Base-by-base conservation (phyloP, 108 stramenopile species). In the Fistulifera pelliculosa region DNA sequence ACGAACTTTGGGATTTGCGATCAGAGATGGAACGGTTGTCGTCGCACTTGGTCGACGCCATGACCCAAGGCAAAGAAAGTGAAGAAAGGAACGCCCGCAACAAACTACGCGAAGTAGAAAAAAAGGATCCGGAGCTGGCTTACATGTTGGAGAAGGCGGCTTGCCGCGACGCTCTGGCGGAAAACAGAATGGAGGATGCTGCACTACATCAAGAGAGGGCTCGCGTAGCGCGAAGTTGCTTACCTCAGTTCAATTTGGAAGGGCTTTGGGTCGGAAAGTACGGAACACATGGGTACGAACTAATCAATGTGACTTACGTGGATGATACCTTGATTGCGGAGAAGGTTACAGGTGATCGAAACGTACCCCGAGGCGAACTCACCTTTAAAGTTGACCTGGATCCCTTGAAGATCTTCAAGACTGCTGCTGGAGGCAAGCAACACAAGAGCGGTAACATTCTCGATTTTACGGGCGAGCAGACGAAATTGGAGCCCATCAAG, bases 241-340 rank as follows among this genome's bases (percentile, higher is more conserved):
- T 89, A 8, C 87, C 87, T 10, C 83, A 89, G 42, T 76, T 85
- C 44, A 64, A 85, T 43, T 54, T 88, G 65, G 79, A 83, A 27
- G 86, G 86, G 1, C 54, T 88, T 5, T 83, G 82, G 81, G 82
- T 83, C 35, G 86, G 86, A 47, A 88, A 83, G 71, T 77, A 73
- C 48, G 84, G 76, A 4, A 75, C 75, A 16, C 73, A 82, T 45
- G 83, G 81, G 42, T 89, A 79, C 47, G 87, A 89, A 75, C 74
- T 89, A 74, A 69, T 89, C 49, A 89, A 89, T 55, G 49, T 84
- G 11, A 89, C 87, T 12, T 89, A 89, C 47, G 44, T 25, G 11
- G 70, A 68, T 13, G 80, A 83, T 44, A 69, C 60, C 8, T 43
- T 71, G 7, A 56, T 83, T n/a, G 87, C 87, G 1, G 59, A 62